phyloP scores from a whole-genome alignment of 2,329 filamentous ascomycete genomes.

The Claviceps paspali region DNA sequence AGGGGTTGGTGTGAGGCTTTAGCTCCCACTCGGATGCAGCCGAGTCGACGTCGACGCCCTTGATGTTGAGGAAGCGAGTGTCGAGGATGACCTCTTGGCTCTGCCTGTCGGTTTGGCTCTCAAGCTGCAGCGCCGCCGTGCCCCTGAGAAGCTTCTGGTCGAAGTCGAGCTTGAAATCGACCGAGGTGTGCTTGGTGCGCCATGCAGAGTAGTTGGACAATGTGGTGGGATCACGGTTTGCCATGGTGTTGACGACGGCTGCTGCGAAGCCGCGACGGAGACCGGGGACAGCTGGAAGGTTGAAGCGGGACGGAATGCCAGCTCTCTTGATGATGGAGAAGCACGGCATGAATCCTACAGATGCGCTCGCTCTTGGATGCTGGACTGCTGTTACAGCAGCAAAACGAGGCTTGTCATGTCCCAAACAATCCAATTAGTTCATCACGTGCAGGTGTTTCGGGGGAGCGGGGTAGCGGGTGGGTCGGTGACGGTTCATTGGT shows the following conservation, averaged over 20 bases:
- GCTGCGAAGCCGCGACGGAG: slow-evolving; percentile 13
- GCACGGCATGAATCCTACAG: slow-evolving; percentile 10
- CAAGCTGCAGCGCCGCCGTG: slow-evolving; percentile 59
- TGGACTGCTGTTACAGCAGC: no score
- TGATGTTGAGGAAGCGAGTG: slow-evolving; percentile 67
- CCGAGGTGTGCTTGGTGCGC: slow-evolving; percentile 68
- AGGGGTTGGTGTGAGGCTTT: slow-evolving; percentile 55
- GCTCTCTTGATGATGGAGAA: slow-evolving; percentile 8
- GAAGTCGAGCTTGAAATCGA: slow-evolving; percentile 74
- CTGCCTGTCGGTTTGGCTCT: slow-evolving; percentile 58
- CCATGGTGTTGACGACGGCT: slow-evolving; percentile 14
- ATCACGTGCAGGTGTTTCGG: no score
- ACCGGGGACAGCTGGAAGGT: neutral
- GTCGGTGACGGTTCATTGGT: no score
- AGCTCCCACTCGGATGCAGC: slow-evolving; percentile 51
- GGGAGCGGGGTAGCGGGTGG: no score
- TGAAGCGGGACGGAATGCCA: neutral
- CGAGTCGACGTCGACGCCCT: slow-evolving; percentile 54
- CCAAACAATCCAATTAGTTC: no score
- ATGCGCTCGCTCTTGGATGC: no score
- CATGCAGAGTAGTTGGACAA: slow-evolving; percentile 84
- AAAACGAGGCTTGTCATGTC: no score
- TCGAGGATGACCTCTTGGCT: slow-evolving; percentile 73
- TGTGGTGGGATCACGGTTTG: slow-evolving; percentile 67
- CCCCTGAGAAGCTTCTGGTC: slow-evolving; percentile 62